Base-by-base conservation (phyloP, 768 basidiomycete species). In the Boletus sp. region DNA sequence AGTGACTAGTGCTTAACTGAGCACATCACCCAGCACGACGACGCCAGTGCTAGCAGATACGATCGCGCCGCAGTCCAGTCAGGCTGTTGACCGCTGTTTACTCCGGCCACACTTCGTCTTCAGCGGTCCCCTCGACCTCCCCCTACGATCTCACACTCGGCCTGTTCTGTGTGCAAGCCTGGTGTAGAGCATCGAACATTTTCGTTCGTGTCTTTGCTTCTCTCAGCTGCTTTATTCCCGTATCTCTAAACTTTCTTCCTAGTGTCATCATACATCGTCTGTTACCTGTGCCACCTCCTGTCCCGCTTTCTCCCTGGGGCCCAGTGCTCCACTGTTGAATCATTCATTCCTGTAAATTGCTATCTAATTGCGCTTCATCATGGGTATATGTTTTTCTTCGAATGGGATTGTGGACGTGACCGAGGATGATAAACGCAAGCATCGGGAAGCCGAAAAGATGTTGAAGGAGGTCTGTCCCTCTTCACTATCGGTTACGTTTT, bases 381-480 rank as follows among this genome's bases (percentile, higher is more conserved):
- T 92, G 90, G 93, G 94, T 58, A 82, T 83, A 37, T 95, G 92
- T 70, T 74, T 92, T 66, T 94, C 92, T 28, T 77, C 87, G 11
- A 48, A 72, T 12, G 75, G 75, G 1, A 76, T 75, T 6, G 71
- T 79, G 2, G 89, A 87, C 50, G 77, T 88, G 7, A 77, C 81
- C 10, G 90, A 92, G 50, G 82, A 86, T 41, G 90, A 90, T 62
- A 86, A 78, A 73, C 74, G 75, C 61, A 72, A 78, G 59, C 85
- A 92, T 65, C 76, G 77, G 54, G 86, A 87, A 63, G 90, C 81
- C 6, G 91, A 93, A 74, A 90, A 86, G 74, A 80, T 84, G 64
- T 76, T 95, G 56, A 87, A 79, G 69, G 90, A 92, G 77, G 87
- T 89, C 54, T 46, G 82, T 76, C 18, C 44, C 37, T 5, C 40